phyloP scores from a whole-genome alignment of 257 asterid genomes.

The Perilla frutescens region DNA sequence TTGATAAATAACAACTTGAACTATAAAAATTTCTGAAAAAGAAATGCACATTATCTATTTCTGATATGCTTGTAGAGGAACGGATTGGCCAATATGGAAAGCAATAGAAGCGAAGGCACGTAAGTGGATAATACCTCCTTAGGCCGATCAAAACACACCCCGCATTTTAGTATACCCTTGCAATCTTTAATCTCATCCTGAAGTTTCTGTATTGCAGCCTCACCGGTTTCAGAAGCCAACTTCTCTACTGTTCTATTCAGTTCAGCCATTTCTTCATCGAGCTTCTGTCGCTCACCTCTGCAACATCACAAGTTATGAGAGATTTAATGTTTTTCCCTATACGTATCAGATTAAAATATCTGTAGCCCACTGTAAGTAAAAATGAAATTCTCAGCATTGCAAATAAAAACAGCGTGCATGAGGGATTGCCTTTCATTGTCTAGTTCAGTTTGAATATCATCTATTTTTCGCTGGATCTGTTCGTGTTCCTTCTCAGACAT shows the following conservation, averaged over 20 bases:
- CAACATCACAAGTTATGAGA: constrained; percentile 19
- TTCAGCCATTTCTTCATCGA: constrained; percentile 78
- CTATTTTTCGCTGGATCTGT: constrained; percentile 78
- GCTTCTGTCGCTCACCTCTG: constrained; percentile 81
- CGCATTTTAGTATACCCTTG: constrained; percentile 93
- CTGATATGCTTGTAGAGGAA: constrained; percentile 16
- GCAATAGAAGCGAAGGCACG: background rate
- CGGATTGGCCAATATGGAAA: background rate
- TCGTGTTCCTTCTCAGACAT: constrained; percentile 92
- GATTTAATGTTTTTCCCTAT: background rate
- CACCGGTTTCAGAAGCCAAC: constrained; percentile 74
- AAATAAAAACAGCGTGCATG: background rate
- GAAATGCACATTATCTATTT: background rate
- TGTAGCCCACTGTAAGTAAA: too few species aligned
- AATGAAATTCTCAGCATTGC: constrained; percentile 5
- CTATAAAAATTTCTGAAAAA: background rate
- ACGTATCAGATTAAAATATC: too few species aligned
- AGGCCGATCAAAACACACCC: constrained; percentile 96
- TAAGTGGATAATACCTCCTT: constrained; percentile 67
- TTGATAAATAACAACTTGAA: background rate
- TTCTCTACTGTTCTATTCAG: constrained; percentile 65
- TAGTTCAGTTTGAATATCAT: constrained; percentile 68
- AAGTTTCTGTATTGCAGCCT: constrained; percentile 83
- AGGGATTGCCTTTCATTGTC: constrained; percentile 72
- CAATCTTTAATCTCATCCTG: constrained; percentile 91